phyloP scores from a whole-genome alignment of 2,329 filamentous ascomycete species.

The Clonostachys solani region DNA sequence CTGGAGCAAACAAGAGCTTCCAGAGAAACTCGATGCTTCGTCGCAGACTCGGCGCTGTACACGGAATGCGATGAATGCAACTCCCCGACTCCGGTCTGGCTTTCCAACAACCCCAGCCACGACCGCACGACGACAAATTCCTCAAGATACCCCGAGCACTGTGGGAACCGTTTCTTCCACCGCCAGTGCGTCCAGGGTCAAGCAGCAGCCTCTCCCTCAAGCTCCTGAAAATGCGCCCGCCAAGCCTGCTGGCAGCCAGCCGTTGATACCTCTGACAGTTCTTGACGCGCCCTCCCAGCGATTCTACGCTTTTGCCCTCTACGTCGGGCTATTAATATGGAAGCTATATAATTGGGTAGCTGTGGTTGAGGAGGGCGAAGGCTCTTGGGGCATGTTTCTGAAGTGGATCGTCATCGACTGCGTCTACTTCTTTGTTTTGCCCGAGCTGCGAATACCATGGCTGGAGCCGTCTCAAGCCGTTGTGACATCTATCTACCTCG shows the following conservation, averaged over 20 bases:
- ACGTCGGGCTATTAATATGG: constrained; percentile 72
- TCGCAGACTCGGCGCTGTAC: constrained; percentile 1
- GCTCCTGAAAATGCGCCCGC: constrained; percentile 36
- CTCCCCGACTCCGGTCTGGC: constrained; percentile 77
- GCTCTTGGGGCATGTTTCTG: constrained; percentile 85
- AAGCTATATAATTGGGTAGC: constrained; percentile 82
- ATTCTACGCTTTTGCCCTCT: constrained; percentile 80
- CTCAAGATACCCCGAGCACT: constrained; percentile 24
- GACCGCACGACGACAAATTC: constrained; percentile 26
- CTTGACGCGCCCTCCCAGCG: constrained; percentile 90
- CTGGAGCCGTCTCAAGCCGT: constrained; percentile 81
- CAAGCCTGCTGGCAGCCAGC: constrained; percentile 31
- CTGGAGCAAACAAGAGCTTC: neutral
- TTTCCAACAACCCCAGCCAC: constrained; percentile 71
- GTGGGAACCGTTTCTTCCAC: constrained; percentile 20
- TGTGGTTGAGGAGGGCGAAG: constrained; percentile 74
- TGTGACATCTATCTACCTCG: constrained; percentile 65
- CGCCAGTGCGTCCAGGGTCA: constrained; percentile 15
- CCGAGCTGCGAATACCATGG: constrained; percentile 90
- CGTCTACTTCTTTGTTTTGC: constrained; percentile 80
- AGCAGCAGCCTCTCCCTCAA: constrained; percentile 33
- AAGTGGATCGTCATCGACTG: constrained; percentile 93
- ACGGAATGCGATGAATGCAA: constrained; percentile 75
- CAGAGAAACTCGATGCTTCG: constrained; percentile 1
- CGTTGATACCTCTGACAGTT: constrained; percentile 75